phyloP scores from a whole-genome alignment of 2,329 filamentous ascomycete genomes.

The Seiridium unicorne region DNA sequence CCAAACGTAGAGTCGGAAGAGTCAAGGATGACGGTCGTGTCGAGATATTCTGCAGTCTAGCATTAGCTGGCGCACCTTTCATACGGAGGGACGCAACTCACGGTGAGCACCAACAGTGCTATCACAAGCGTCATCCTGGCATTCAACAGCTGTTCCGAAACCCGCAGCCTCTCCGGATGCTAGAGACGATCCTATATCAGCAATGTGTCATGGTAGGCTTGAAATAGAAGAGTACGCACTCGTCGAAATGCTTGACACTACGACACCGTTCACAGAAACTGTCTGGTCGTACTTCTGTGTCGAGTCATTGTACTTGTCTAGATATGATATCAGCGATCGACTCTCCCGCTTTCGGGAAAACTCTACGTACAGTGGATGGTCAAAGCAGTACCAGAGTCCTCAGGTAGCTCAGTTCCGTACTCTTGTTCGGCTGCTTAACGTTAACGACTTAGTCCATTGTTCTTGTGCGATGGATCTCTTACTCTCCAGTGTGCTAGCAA shows the following conservation, averaged over 20 bases:
- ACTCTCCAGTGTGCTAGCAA: constrained; percentile 27
- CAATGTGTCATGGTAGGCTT: background rate
- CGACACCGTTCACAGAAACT: background rate
- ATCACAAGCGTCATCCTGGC: constrained; percentile 25
- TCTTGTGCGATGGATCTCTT: background rate
- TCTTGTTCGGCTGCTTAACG: background rate
- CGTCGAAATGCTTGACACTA: background rate
- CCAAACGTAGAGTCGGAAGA: constrained; percentile 23
- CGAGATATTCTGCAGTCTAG: constrained; percentile 18
- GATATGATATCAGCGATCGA: background rate
- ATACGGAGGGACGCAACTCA: constrained; percentile 13
- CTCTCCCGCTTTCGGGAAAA: background rate
- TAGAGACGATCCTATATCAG: background rate
- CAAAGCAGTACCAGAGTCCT: background rate
- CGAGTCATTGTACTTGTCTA: constrained; percentile 1
- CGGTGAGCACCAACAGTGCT: constrained; percentile 25
- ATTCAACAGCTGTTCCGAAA: constrained; percentile 30
- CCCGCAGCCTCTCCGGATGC: constrained; percentile 27
- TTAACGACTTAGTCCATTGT: background rate
- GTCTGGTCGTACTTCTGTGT: background rate
- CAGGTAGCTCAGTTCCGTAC: background rate
- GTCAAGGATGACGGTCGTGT: constrained; percentile 27
- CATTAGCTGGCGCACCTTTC: too few species aligned
- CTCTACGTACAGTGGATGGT: background rate
- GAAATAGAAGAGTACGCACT: background rate